phyloP scores from a whole-genome alignment of 2,329 filamentous ascomycete species.

The Diaporthe vaccinii region DNA sequence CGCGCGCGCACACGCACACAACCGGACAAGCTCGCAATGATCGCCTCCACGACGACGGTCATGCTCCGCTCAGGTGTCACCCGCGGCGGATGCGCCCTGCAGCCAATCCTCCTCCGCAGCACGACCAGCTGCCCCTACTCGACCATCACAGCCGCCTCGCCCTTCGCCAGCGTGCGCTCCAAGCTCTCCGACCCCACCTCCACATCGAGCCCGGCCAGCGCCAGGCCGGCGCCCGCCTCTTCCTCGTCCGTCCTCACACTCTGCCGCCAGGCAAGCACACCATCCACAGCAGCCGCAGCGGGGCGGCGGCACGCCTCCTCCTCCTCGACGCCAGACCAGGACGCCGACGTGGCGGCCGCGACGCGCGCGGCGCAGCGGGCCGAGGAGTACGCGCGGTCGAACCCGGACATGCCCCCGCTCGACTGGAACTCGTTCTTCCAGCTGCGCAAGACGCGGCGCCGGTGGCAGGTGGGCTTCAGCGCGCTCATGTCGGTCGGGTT shows the following conservation, averaged over 20 bases:
- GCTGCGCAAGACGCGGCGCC: constrained; percentile 86
- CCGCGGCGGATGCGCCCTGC: constrained; percentile 46
- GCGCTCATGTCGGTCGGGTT: constrained; percentile 73
- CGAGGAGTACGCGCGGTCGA: constrained; percentile 39
- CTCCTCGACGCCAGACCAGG: constrained; percentile 36
- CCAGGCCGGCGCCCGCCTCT: constrained; percentile 43
- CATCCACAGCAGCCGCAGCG: constrained; percentile 4
- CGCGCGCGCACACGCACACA: neutral
- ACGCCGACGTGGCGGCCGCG: constrained; percentile 44
- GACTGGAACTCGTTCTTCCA: constrained; percentile 96
- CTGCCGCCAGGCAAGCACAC: neutral
- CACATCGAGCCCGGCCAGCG: constrained; percentile 41
- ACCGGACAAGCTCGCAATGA: constrained; percentile 43
- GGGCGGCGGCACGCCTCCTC: constrained; percentile 46
- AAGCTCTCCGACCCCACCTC: constrained; percentile 43
- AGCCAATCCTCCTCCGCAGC: constrained; percentile 46
- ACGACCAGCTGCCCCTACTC: constrained; percentile 49
- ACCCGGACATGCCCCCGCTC: constrained; percentile 59
- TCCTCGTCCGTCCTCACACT: constrained; percentile 41
- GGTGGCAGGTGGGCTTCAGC: constrained; percentile 85
- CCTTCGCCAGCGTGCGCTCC: constrained; percentile 42
- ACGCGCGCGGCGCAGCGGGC: constrained; percentile 45
- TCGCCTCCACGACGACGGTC: constrained; percentile 49
- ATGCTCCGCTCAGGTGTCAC: constrained; percentile 51
- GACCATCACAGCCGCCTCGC: constrained; percentile 43